Evolutionary conservation across 2,329 filamentous ascomycete genomes (phyloP).

Genomic region (Eurotiales sp.): DNA sequence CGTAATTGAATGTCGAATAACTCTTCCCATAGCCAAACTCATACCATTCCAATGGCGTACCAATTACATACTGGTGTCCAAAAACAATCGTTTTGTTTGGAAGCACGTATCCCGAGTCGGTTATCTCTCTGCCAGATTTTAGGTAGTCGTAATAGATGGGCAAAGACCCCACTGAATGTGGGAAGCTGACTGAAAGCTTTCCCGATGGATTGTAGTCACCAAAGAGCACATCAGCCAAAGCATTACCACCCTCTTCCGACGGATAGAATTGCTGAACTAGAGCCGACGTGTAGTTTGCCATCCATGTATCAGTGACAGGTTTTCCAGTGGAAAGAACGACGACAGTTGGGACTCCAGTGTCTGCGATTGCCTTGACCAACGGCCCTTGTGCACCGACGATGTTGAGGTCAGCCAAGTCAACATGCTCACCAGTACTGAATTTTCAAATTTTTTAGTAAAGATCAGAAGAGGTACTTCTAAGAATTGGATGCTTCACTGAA

Average conservation of each 20-base stretch:
- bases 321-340: slow-evolving; percentile 68
- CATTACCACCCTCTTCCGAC: slow-evolving; percentile 64
- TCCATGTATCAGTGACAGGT: slow-evolving; percentile 70
- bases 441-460: not conserved
- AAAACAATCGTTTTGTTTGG: slow-evolving; percentile 61
- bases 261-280: slow-evolving; percentile 74
- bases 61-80: slow-evolving; percentile 62
- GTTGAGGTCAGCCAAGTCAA: slow-evolving; percentile 61
- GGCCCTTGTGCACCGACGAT: slow-evolving; percentile 67
- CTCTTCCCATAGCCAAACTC: slow-evolving; percentile 65
- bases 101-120: slow-evolving; percentile 50
- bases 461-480: not conserved
- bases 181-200: slow-evolving; percentile 64
- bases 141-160: slow-evolving; percentile 71
- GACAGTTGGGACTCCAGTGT: slow-evolving; percentile 63
- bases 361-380: slow-evolving; percentile 64
- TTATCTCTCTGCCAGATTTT: slow-evolving; percentile 58
- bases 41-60: slow-evolving; percentile 58
- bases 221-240: slow-evolving; percentile 63
- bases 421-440: slow-evolving; percentile 62
- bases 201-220: slow-evolving; percentile 64
- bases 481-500: no score
- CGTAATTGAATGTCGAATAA: slow-evolving; percentile 62
- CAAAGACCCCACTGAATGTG: slow-evolving; percentile 61
- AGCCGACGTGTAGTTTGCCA: slow-evolving; percentile 60